phyloP scores from a whole-genome alignment of 2,329 filamentous ascomycete genomes.

The Neofusicoccum sp. region DNA sequence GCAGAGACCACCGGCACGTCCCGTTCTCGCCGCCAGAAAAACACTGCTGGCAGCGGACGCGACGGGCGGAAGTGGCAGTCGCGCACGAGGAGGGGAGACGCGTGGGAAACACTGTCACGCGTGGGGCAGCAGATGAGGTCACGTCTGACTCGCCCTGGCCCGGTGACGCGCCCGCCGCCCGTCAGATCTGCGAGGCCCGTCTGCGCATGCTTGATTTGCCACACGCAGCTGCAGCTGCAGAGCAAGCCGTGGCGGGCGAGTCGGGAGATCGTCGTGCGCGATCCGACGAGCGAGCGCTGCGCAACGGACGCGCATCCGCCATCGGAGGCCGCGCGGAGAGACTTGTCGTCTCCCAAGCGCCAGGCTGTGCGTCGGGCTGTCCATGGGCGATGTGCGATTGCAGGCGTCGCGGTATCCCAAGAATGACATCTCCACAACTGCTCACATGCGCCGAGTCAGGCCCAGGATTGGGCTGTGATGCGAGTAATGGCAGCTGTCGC shows the following conservation, averaged over 20 bases:
- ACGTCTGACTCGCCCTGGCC: no score
- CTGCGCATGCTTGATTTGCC: neutral
- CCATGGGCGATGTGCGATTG: no score
- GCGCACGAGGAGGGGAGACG: no score
- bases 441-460: neutral
- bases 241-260: no score
- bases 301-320: neutral
- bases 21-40: neutral
- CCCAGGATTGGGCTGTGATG: neutral
- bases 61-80: no score
- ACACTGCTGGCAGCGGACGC: neutral
- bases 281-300: neutral
- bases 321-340: neutral
- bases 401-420: neutral
- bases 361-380: no score
- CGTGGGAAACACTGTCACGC: neutral
- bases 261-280: neutral
- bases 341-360: neutral
- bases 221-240: no score
- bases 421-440: neutral
- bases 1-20: neutral
- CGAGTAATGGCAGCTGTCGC: neutral
- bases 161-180: neutral
- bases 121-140: constrained; percentile 3
- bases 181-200: neutral